A percentile compares a stretch with the other conserved stretches of the same genome.
These are phyloP conservation scores for Aspergillus luchuensis DNA, from an alignment of 2,329 filamentous ascomycete genomes.

Conservation along the genomic window DNA sequence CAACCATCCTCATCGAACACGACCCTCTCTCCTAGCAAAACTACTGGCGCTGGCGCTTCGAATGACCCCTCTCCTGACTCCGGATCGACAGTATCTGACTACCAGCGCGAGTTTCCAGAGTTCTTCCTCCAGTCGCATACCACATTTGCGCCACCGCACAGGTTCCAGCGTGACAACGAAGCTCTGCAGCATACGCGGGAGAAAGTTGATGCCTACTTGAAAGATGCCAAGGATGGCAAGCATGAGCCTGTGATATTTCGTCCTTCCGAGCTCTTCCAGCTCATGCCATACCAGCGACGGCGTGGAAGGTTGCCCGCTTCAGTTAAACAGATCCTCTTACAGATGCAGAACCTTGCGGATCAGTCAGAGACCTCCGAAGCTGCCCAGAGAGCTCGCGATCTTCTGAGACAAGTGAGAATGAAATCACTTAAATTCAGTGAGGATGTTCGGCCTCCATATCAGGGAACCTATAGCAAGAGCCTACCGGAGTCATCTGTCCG, in stretches of 20 bases:
- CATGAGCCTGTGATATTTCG: conserved; percentile 27
- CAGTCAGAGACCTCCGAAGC: conserved; percentile 28
- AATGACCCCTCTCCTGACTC: conserved; percentile 22
- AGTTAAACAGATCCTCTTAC: conserved; percentile 64
- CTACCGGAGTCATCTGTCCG: conserved; percentile 43
- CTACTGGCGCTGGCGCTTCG: conserved; percentile 12
- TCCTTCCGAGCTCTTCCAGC: conserved; percentile 40
- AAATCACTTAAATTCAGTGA: conserved; percentile 63
- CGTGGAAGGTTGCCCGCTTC: conserved; percentile 35
- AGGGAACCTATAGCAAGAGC: conserved; percentile 60
- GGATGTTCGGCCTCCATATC: conserved; percentile 65
- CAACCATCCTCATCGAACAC: conserved; percentile 23
- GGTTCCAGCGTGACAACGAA: conserved; percentile 61
- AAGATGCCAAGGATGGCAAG: conserved; percentile 14
- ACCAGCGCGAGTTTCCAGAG: conserved; percentile 72
- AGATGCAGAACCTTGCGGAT: conserved; percentile 52
- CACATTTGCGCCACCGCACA: conserved; percentile 62
- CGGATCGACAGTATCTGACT: conserved; percentile 52
- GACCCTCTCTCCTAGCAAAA: conserved; percentile 35
- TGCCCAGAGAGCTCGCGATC: conserved; percentile 37
- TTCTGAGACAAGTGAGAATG: conserved; percentile 54
- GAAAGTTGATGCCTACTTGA: conserved; percentile 48
- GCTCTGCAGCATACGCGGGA: conserved; percentile 57
- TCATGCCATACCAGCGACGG: conserved; percentile 42
- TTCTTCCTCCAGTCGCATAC: conserved; percentile 79